These are phyloP conservation scores for Centaurea solstitialis DNA, from an alignment of 129 eudicot genomes.

Conservation along the genomic window DNA sequence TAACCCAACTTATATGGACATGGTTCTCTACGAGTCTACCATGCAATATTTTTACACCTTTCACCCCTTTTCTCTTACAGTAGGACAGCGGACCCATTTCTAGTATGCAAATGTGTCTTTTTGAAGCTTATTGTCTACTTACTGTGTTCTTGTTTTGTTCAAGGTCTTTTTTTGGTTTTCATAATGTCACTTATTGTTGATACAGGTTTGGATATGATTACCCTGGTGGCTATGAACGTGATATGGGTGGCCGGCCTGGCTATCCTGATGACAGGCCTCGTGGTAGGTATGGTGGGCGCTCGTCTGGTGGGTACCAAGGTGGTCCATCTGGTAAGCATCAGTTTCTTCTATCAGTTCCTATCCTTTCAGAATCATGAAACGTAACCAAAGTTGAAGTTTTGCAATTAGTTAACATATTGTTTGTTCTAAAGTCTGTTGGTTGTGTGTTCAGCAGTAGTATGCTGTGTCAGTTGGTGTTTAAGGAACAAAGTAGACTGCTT, in stretches of 20 bases:
- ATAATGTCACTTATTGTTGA: constrained; percentile 7
- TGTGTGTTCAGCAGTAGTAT: neutral
- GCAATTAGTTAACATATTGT: neutral
- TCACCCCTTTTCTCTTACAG: neutral
- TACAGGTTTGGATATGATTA: constrained; percentile 88
- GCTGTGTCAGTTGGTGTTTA: neutral
- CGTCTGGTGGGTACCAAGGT: constrained; percentile 78
- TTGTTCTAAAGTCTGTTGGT: constrained; percentile 7
- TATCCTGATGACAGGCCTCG: constrained; percentile 88
- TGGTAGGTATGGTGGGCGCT: constrained; percentile 84
- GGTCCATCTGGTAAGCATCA: constrained; percentile 64
- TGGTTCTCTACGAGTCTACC: neutral
- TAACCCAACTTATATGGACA: neutral
- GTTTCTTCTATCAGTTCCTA: constrained; percentile 15
- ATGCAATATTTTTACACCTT: neutral
- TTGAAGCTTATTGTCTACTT: neutral
- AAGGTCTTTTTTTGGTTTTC: constrained; percentile 1
- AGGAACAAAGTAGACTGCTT: neutral
- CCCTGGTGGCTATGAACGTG: constrained; percentile 86
- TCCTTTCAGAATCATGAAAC: constrained; percentile 3
- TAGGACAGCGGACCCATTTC: neutral
- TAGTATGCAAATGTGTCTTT: neutral
- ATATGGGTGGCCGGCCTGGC: constrained; percentile 77
- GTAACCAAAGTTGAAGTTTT: neutral
- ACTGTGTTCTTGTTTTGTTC: neutral